Evolutionary conservation across 2,329 filamentous ascomycete species (phyloP), one percentile per base, ranked within the genome.

Genomic region (Chaetothyriales sp.): DNA sequence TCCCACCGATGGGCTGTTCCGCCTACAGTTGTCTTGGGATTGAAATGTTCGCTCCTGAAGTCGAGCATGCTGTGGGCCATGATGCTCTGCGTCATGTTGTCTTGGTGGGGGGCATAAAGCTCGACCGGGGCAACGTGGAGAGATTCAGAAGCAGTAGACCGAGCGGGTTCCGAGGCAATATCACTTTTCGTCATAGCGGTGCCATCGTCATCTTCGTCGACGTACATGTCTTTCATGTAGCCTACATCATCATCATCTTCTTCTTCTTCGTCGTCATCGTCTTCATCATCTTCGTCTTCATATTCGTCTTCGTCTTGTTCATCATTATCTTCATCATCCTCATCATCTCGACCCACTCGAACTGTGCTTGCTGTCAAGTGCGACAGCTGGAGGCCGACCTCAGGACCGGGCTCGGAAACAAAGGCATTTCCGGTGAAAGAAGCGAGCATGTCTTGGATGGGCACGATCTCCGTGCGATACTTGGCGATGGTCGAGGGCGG

Each of bases 401-500:
- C 61, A 8, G 58, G 51, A 22, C 61, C 59, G 22, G 60, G 53
- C 15, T 69, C 65, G 25, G 65, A 64, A 13, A 61, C 77, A 64
- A 94, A 89, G 0, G 87, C 86, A 66, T 95, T 86, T 1, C 86
- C 86, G 5, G 86, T 86, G 59, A 98, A 88, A 0, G 90, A 95
- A 4, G 88, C 84, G 55, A 98, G 78, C 68, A 98, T 80, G 60
- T 97, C 85, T 61, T 92, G 75, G 5, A 98, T 78, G 0, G 89
- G 89, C 54, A 95, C 81, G 2, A 94, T 78, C 55, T 90, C 80
- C 0, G 89, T 95, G 37, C 86, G 79, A 66, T 94, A 98, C 64
- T 92, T 92, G 58, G 83, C 79, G 59, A 85, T 83, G 55, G 84
- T 87, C 62, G 80, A 90, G 1, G 89, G 88, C 0, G 89, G 84